Evolutionary conservation across 176 grass and related monocot species (phyloP), one percentile per base, ranked within the genome.

Genomic region (Zea luxurians): DNA sequence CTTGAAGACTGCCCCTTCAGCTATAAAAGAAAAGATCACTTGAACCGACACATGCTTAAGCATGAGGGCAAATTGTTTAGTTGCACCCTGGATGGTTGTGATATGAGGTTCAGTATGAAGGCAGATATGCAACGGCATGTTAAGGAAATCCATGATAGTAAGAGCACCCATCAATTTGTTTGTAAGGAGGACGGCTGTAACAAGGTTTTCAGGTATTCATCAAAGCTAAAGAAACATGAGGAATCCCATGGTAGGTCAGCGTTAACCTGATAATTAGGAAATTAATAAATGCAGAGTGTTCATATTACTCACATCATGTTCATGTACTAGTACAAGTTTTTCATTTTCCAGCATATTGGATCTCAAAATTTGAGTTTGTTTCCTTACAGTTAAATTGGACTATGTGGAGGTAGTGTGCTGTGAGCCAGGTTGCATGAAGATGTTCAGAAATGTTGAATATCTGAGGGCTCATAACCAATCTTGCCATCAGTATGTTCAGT

Each of bases 221-320:
- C 91, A 7, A 88, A 40, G 79, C 75, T 93, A 48, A 93, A 74
- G 82, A 93, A 90, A 78, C 88, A 93, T 2, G 88, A 93, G 83
- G 91, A 86, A 2, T 66, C 83, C 2, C 91, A 93, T 88, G 85
- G 91, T 90, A 93, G 62, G 48, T n/a, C 37, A 61, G 60, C 13
- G 13, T 38, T 76, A 13, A 13, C 13, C 12, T 15, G 20, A 61
- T 45, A 55, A 65, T 52, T 58, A 68, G 48, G 10, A 18, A 66
- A 67, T 4, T 55, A 38, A 16, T 48, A 49, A 73, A n/a, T 58
- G 59, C 1, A 42, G 1, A 41, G 73, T 37, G 34, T 77, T 87
- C 5, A 11, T 4, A 12, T 17, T 66, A n/a, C 34, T 8, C 18
- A 35, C 6, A 67, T 50, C 8, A 79, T 57, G 18, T 34, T 11